Percentiles rank a stretch among this genome's conserved stretches.
These are phyloP conservation scores for Lactifluus subvellereus DNA, from an alignment of 768 basidiomycete species.

Conservation along the genomic window DNA sequence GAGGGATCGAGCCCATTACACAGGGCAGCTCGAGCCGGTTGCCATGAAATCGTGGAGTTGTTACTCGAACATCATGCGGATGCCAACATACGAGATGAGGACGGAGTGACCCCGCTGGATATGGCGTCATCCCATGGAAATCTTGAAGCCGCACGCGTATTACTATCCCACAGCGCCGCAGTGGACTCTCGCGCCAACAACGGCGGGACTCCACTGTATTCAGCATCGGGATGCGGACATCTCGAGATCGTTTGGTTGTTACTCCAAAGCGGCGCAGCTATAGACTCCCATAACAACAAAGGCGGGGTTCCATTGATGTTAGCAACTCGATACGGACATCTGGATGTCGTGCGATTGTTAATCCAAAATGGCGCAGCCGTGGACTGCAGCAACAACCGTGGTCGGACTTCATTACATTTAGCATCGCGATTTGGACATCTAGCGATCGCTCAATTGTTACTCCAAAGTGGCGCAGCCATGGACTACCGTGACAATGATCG, in stretches of 20 bases:
- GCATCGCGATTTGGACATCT: background rate
- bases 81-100: background rate
- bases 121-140: background rate
- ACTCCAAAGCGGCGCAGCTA: too few relatives aligned
- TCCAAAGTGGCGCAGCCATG: background rate
- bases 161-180: background rate
- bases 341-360: too few relatives aligned
- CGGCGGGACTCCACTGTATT: too few relatives aligned
- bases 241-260: too few relatives aligned
- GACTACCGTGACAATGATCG: background rate
- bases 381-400: too few relatives aligned
- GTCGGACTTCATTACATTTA: too few relatives aligned
- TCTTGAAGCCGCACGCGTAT: background rate
- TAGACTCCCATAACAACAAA: too few relatives aligned
- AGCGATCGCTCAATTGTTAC: background rate
- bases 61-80: background rate
- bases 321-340: too few relatives aligned
- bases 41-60: background rate
- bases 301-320: too few relatives aligned
- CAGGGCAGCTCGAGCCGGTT: background rate
- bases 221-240: too few relatives aligned
- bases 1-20: background rate
- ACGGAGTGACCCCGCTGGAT: background rate
- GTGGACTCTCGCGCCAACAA: background rate
- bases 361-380: too few relatives aligned